Evolutionary conservation across 176 grass and related monocot species (phyloP).

Genomic region (Neostapfia colusana): DNA sequence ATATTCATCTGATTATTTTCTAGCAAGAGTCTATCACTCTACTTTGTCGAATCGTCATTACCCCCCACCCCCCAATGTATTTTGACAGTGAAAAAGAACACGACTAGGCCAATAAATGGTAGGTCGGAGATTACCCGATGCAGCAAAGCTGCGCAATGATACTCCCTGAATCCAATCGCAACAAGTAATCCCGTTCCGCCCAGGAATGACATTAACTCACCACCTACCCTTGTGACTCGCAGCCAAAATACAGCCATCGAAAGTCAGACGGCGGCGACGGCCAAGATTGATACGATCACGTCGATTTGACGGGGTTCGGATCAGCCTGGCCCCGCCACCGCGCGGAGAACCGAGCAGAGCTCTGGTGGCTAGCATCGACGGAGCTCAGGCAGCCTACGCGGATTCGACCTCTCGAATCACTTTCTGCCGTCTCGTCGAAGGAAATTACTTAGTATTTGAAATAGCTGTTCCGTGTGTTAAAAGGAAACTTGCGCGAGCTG

Average conservation of each 20-base stretch:
- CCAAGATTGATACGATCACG: conserved; percentile 14
- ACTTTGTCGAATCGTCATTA: neutral
- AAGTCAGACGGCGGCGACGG: neutral
- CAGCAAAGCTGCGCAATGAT: neutral
- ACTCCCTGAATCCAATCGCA: conserved; percentile 13
- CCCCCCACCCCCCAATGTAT: neutral
- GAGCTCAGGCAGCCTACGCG: too few species aligned
- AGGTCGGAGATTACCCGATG: conserved; percentile 18
- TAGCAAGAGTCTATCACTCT: neutral
- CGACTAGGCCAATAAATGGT: conserved; percentile 7
- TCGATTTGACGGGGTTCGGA: conserved; percentile 1
- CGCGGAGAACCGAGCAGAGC: neutral
- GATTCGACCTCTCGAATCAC: too few species aligned
- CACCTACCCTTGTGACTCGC: neutral
- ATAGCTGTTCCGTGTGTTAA: too few species aligned
- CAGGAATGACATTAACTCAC: conserved; percentile 13
- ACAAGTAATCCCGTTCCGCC: conserved; percentile 25
- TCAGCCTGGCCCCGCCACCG: neutral
- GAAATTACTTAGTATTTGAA: too few species aligned
- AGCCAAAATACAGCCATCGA: neutral
- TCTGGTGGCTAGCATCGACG: too few species aligned
- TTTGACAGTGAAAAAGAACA: conserved; percentile 5
- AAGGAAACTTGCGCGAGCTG: too few species aligned
- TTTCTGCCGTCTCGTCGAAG: too few species aligned
- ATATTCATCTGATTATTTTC: neutral